Conservation (phyloP, 805 yeast species). For the Jamesozyma rosinii region DNA sequence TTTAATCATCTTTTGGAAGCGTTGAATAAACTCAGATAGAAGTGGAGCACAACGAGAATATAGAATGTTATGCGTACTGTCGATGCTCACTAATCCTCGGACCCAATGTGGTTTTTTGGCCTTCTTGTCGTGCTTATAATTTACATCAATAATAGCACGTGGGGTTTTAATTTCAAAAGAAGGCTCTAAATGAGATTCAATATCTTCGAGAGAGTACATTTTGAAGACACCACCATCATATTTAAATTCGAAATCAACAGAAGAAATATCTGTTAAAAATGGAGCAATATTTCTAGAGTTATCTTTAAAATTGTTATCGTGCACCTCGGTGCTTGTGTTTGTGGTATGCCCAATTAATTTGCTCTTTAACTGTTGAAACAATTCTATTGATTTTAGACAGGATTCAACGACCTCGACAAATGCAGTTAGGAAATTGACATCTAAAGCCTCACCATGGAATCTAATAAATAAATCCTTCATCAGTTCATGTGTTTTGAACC, state of each 20-base stretch:
- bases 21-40: constrained; percentile 46
- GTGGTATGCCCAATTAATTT: constrained; percentile 6
- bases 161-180: constrained; percentile 67
- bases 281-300: constrained; percentile 12
- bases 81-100: constrained; percentile 21
- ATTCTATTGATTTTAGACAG: constrained; percentile 38
- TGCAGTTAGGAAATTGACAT: constrained; percentile 52
- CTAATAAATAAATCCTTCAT: constrained; percentile 42
- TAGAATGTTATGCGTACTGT: constrained; percentile 59
- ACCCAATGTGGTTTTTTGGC: constrained; percentile 20
- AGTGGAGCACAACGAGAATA: constrained; percentile 75
- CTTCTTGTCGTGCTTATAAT: constrained; percentile 33
- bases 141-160: constrained; percentile 49
- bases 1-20: constrained; percentile 41
- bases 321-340: neutral
- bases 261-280: constrained; percentile 22
- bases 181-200: constrained; percentile 35
- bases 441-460: constrained; percentile 60
- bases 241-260: constrained; percentile 43
- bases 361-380: constrained; percentile 32
- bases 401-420: constrained; percentile 48
- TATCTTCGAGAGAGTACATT: constrained; percentile 32
- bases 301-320: neutral
- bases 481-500: constrained; percentile 17
- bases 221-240: constrained; percentile 65